Percentiles rank a stretch among this genome's conserved stretches.
Conservation (phyloP, 495 filamentous ascomycete genomes). For the Podospora australis region DNA sequence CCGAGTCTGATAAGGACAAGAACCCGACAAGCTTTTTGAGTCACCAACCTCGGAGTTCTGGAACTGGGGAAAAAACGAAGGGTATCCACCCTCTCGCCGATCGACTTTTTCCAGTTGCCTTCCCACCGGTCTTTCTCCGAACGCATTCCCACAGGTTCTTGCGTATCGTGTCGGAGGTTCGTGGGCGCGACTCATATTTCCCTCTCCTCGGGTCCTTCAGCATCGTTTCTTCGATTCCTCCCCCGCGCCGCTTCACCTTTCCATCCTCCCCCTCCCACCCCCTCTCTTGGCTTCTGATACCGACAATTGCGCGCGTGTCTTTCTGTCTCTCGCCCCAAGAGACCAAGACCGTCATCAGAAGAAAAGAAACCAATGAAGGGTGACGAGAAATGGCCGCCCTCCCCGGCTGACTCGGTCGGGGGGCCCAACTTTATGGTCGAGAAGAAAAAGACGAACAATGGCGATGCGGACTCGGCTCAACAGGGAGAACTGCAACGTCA, state of each 20-base stretch:
- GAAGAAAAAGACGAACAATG: not conserved
- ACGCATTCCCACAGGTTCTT: too few relatives aligned
- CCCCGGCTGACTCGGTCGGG: not conserved
- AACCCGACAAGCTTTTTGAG: not conserved
- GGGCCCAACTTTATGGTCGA: not conserved
- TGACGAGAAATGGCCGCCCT: not conserved
- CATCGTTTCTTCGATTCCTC: not conserved
- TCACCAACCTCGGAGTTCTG: not conserved
- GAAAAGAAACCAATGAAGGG: not conserved
- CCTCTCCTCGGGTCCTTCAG: not conserved
- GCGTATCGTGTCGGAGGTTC: too few relatives aligned
- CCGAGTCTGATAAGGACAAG: too few relatives aligned
- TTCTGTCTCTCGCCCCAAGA: too few relatives aligned
- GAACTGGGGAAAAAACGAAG: not conserved
- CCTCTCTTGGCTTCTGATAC: not conserved
- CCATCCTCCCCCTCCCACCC: not conserved
- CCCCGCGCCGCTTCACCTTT: not conserved
- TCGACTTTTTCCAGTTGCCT: not conserved
- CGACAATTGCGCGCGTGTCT: not conserved
- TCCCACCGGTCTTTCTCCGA: too few relatives aligned
- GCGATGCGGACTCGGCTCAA: constrained; percentile 13
- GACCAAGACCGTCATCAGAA: not conserved
- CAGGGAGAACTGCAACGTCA: constrained; percentile 20
- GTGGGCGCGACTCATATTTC: too few relatives aligned
- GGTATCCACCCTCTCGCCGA: not conserved